These are phyloP conservation scores for Xylariales sp. DNA, from an alignment of 2,329 filamentous ascomycete genomes.

Conservation along the genomic window DNA sequence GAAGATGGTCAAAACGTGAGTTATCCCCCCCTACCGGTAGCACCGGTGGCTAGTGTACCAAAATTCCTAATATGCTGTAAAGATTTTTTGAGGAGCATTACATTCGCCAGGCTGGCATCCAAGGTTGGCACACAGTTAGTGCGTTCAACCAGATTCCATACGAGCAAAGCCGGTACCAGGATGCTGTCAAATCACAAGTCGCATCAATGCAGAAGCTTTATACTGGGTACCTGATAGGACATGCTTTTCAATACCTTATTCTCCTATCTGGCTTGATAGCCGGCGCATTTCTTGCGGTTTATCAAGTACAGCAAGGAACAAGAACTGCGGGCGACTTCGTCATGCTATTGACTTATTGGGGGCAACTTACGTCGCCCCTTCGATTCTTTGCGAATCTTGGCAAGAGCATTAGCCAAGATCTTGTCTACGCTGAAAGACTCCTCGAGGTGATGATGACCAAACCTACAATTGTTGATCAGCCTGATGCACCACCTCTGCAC, in stretches of 20 bases:
- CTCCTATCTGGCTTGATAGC: conserved; percentile 67
- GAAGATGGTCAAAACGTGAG: conserved; percentile 43
- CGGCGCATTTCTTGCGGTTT: conserved; percentile 55
- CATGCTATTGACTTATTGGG: conserved; percentile 70
- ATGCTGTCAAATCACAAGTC: conserved; percentile 40
- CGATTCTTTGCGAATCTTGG: conserved; percentile 62
- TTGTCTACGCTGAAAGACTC: conserved; percentile 54
- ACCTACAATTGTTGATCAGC: conserved; percentile 49
- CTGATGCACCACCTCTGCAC: conserved; percentile 43
- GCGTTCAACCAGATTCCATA: conserved; percentile 56
- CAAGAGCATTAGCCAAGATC: conserved; percentile 50
- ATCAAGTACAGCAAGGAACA: conserved; percentile 59
- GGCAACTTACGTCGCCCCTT: conserved; percentile 65
- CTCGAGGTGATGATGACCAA: conserved; percentile 55
- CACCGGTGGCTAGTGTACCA: no score
- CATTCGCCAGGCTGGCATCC: conserved; percentile 50
- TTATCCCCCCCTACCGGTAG: no score
- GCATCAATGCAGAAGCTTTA: conserved; percentile 32
- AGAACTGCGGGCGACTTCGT: conserved; percentile 65
- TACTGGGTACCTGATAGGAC: conserved; percentile 44
- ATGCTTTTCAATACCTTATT: conserved; percentile 56
- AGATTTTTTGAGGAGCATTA: conserved; percentile 50
- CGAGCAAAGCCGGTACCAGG: conserved; percentile 49
- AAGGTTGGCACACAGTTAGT: conserved; percentile 56
- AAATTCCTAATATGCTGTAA: not conserved